These are phyloP conservation scores for Alternaria dauci DNA, from an alignment of 2,329 filamentous ascomycete species.

Conservation along the genomic window DNA sequence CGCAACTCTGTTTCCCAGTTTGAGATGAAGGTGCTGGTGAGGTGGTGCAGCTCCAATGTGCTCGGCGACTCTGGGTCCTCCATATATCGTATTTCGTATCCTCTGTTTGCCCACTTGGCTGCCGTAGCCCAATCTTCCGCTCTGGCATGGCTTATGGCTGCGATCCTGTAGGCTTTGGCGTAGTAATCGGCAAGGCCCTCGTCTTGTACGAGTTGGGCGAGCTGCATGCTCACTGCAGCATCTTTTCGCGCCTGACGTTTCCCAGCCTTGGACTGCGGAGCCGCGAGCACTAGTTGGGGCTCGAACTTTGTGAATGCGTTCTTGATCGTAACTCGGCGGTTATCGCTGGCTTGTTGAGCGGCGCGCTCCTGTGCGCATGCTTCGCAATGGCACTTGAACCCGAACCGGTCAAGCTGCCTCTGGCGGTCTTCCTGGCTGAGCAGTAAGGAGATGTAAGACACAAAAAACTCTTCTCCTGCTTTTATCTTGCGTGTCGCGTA, in stretches of 20 bases:
- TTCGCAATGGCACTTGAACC: slow-evolving; percentile 49
- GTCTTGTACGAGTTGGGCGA: slow-evolving; percentile 43
- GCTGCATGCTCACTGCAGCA: slow-evolving; percentile 38
- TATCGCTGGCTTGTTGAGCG: slow-evolving; percentile 34
- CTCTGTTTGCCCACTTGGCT: slow-evolving; percentile 43
- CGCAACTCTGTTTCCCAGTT: slow-evolving; percentile 42
- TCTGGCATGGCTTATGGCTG: slow-evolving; percentile 41
- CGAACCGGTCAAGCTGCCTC: slow-evolving; percentile 45
- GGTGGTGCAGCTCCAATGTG: slow-evolving; percentile 41
- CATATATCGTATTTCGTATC: slow-evolving; percentile 39
- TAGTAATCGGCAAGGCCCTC: slow-evolving; percentile 49
- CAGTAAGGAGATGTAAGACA: slow-evolving; percentile 51
- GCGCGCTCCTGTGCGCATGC: slow-evolving; percentile 44
- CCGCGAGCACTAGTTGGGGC: slow-evolving; percentile 32
- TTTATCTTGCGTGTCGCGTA: slow-evolving; percentile 49
- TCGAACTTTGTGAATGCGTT: slow-evolving; percentile 40
- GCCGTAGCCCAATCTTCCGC: slow-evolving; percentile 43
- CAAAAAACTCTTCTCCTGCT: slow-evolving; percentile 52
- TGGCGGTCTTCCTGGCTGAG: slow-evolving; percentile 39
- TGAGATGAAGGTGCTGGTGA: slow-evolving; percentile 40
- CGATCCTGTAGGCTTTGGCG: slow-evolving; percentile 43
- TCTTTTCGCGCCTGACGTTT: slow-evolving; percentile 35
- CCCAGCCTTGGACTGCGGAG: slow-evolving; percentile 30
- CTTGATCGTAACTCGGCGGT: slow-evolving; percentile 37
- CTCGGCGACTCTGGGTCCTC: slow-evolving; percentile 38